Evolutionary conservation across 306 rosid genomes (phyloP).

Genomic region (Quillaja saponaria): DNA sequence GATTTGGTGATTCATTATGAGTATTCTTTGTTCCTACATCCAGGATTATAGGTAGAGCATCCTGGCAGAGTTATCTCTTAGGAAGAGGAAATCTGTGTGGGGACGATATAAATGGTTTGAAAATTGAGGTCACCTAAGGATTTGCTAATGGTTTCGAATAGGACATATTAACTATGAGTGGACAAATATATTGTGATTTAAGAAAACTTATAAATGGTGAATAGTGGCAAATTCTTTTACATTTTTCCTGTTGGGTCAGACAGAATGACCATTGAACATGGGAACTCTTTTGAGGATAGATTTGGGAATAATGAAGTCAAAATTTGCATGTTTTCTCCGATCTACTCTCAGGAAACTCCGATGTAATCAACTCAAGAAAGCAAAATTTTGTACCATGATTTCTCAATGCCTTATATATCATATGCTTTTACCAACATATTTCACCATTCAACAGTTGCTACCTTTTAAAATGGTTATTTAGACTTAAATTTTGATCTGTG

Average conservation of each 20-base stretch:
- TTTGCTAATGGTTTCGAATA: constrained; percentile 13
- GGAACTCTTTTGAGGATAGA: not conserved
- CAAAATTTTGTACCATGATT: not conserved
- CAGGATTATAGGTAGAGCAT: too few species aligned
- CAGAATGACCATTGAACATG: not conserved
- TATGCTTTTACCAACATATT: not conserved
- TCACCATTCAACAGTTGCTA: too few species aligned
- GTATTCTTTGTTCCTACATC: too few species aligned
- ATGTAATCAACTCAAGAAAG: not conserved
- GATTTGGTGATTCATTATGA: too few species aligned
- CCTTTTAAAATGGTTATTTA: not conserved
- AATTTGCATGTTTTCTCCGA: not conserved
- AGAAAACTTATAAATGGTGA: too few species aligned
- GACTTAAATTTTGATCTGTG: not conserved
- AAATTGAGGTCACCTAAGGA: constrained; percentile 13
- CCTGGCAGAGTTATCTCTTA: too few species aligned
- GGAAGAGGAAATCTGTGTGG: too few species aligned
- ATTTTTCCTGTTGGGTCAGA: not conserved
- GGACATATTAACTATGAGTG: too few species aligned
- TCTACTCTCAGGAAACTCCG: not conserved
- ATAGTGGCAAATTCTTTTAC: too few species aligned
- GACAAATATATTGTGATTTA: too few species aligned
- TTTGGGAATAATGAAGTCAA: not conserved
- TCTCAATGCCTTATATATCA: not conserved
- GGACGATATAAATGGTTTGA: not conserved